Evolutionary conservation across 1,139 yeast genomes (phyloP).

Genomic region (Hanseniaspora uvarum): DNA sequence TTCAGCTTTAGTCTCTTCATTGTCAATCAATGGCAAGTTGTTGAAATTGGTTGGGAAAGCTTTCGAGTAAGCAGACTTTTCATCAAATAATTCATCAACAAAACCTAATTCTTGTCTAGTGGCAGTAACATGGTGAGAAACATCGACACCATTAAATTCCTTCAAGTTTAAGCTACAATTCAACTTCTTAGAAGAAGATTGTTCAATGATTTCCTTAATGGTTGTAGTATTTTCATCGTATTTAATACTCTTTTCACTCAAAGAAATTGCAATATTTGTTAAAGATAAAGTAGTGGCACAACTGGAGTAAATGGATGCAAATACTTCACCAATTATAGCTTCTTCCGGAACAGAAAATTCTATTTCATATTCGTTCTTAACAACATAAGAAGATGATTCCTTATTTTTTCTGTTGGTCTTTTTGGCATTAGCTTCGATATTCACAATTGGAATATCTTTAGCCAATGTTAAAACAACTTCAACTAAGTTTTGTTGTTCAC

Average conservation of each 20-base stretch:
- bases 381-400: not conserved
- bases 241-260: conserved; percentile 23
- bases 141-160: conserved; percentile 29
- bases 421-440: conserved; percentile 1
- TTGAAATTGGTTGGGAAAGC: conserved; percentile 29
- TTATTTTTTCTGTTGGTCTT: conserved; percentile 9
- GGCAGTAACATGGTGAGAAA: conserved; percentile 28
- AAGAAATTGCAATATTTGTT: conserved; percentile 21
- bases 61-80: conserved; percentile 28
- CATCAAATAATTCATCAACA: conserved; percentile 28
- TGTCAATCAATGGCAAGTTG: conserved; percentile 24
- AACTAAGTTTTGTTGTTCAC: not conserved
- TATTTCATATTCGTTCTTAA: conserved; percentile 3
- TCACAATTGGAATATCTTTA: conserved; percentile 10
- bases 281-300: conserved; percentile 19
- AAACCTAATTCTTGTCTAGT: conserved; percentile 31
- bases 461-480: conserved; percentile 16
- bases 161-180: conserved; percentile 19
- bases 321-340: not conserved
- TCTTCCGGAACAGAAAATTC: conserved; percentile 4
- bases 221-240: conserved; percentile 20
- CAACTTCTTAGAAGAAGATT: conserved; percentile 1
- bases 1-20: conserved; percentile 20
- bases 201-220: conserved; percentile 5
- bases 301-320: conserved; percentile 20